Percentiles rank a stretch among this genome's conserved stretches.
These are phyloP conservation scores for Xylaria hypoxylon DNA, from an alignment of 2,329 filamentous ascomycete genomes.

Conservation along the genomic window DNA sequence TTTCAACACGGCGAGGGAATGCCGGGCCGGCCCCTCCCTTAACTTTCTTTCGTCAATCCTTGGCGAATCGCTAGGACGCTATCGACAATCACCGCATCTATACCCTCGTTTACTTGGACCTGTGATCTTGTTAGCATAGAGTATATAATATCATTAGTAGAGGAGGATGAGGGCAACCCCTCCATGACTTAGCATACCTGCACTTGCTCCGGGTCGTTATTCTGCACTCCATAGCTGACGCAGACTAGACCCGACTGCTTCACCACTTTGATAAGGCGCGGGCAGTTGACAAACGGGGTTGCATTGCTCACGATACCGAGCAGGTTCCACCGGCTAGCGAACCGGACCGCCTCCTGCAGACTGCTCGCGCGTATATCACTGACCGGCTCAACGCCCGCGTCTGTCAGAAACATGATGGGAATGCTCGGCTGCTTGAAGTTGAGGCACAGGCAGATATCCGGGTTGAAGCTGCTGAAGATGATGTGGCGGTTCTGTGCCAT, in stretches of 20 bases:
- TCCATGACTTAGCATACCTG: slow-evolving; percentile 68
- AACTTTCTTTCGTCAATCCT: slow-evolving; percentile 72
- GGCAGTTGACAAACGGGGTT: slow-evolving; percentile 88
- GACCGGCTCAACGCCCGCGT: slow-evolving; percentile 83
- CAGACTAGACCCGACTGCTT: slow-evolving; percentile 95
- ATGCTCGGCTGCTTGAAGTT: slow-evolving; percentile 98
- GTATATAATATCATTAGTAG: slow-evolving; percentile 4
- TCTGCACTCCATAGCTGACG: slow-evolving; percentile 90
- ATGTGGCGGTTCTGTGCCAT: slow-evolving; percentile 85
- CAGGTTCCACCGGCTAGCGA: slow-evolving; percentile 94
- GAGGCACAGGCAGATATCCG: slow-evolving; percentile 92
- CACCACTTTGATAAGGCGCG: slow-evolving; percentile 88
- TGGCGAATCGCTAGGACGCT: slow-evolving; percentile 93
- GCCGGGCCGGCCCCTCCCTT: not conserved
- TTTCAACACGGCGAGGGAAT: not conserved
- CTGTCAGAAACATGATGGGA: slow-evolving; percentile 92
- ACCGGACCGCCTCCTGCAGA: slow-evolving; percentile 94
- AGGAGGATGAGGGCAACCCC: not conserved
- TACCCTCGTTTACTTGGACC: slow-evolving; percentile 92
- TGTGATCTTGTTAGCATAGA: slow-evolving; percentile 51
- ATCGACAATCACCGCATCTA: slow-evolving; percentile 98
- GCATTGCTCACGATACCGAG: slow-evolving; percentile 91
- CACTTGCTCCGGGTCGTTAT: slow-evolving; percentile 88
- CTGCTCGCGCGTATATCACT: slow-evolving; percentile 92
- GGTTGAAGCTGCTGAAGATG: slow-evolving; percentile 97